Percentiles rank a stretch among this genome's conserved stretches.
phyloP scores from a whole-genome alignment of 805 yeast species.

The Zygosaccharomyces gambellarensis region DNA sequence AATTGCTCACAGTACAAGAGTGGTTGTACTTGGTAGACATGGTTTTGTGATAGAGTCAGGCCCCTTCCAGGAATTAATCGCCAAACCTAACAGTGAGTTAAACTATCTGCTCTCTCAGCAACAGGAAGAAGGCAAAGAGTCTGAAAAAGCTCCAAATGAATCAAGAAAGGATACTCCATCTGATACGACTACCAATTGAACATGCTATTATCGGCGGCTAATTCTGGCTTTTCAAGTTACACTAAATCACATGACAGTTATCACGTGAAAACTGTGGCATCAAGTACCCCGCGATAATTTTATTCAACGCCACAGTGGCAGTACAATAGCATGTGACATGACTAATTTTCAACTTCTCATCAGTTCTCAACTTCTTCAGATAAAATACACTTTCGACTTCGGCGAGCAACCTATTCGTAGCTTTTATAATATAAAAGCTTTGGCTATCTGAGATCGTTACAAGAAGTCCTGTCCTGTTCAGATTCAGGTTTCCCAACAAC shows the following conservation, averaged over 20 bases:
- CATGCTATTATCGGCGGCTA: neutral
- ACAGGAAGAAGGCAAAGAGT: slow-evolving; percentile 13
- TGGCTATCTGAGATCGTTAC: neutral
- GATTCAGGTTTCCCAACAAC: too few relatives aligned
- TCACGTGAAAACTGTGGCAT: neutral
- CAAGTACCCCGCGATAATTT: neutral
- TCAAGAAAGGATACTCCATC: neutral
- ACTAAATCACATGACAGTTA: neutral
- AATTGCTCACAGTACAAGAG: slow-evolving; percentile 73
- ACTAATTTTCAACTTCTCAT: neutral
- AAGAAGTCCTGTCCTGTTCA: neutral
- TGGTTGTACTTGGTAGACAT: slow-evolving; percentile 69
- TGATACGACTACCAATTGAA: neutral
- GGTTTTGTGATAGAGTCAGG: slow-evolving; percentile 78
- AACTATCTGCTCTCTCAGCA: slow-evolving; percentile 35
- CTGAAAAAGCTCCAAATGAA: neutral
- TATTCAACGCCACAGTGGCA: neutral
- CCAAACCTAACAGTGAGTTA: slow-evolving; percentile 35
- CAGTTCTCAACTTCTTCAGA: slow-evolving; percentile 2
- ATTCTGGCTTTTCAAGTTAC: neutral
- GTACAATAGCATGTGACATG: neutral
- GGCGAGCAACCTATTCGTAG: neutral
- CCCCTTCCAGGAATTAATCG: slow-evolving; percentile 47
- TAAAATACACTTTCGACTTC: neutral
- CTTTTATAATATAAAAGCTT: slow-evolving; percentile 2